Evolutionary conservation across 345 rosid genomes (phyloP), one percentile per base, ranked within the genome.

Genomic region (Mallotus nudiflorus): DNA sequence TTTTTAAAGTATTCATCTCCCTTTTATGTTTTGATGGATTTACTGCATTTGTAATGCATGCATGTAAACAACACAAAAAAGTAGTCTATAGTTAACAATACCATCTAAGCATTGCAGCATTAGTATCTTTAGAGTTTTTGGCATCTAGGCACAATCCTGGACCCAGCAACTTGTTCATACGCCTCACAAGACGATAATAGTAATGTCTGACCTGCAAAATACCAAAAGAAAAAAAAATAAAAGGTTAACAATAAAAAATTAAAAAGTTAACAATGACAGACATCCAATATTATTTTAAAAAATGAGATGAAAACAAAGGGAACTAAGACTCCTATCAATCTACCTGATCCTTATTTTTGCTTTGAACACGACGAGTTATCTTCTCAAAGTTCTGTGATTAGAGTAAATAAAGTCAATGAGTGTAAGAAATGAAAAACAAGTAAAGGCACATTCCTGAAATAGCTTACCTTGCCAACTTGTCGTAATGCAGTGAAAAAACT

Each of bases 21-120:
- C 52, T 24, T 42, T 9, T 42, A 37, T 52, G 27, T 57, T 55
- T 68, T 4, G 1, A 28, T 20, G 25, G 14, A 31, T 49, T 16
- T 50, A 3, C 44, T 48, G 37, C 40, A n/a, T 39, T 37, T 48
- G 19, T 31, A 27, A 16, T 16, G 51, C 44, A 65, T 28, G 37
- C 13, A 37, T 35, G 14, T 14, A 42, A 40, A 45, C 3, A 37
- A 61, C 27, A 35, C 57, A 62, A 63, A 27, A 48, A 48, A 65
- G 35, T 59, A 53, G 35, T 44, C 49, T 54, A 49, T 1, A 39
- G 14, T 24, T 22, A 69, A 70, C 49, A 69, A 79, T 87, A 96
- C 99, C 99, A 96, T 87, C 97, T 89, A 76, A 96, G 91, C 98
- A 96, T 92, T 15, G 99, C 98, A 67, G 97, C 91, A 84, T 96